phyloP scores from a whole-genome alignment of 78 protist species.

The Anaeramoeba flamelloides region DNA sequence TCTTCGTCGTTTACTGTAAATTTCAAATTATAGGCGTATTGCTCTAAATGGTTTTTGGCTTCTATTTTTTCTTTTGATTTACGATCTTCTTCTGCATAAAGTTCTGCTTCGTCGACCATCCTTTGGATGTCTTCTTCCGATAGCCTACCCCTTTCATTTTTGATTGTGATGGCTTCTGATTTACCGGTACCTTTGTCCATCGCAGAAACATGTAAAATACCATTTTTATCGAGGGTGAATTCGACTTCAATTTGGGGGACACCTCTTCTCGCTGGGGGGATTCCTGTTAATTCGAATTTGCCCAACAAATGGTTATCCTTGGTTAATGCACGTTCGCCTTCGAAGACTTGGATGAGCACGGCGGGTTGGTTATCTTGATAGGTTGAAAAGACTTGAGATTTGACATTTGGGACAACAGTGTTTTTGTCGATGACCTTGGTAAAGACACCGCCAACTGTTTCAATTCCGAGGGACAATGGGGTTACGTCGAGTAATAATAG shows the following conservation, averaged over 20 bases:
- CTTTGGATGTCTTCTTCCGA: not conserved
- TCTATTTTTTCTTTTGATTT: constrained; percentile 6
- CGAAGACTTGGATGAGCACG: not conserved
- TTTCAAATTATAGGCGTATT: not conserved
- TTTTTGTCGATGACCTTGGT: constrained; percentile 75
- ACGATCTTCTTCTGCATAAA: constrained; percentile 11
- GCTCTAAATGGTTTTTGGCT: constrained; percentile 7
- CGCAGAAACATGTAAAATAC: constrained; percentile 81
- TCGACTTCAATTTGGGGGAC: too few species aligned
- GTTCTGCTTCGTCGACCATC: constrained; percentile 18
- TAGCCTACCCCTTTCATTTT: not conserved
- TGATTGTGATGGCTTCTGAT: constrained; percentile 24
- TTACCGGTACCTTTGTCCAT: constrained; percentile 75
- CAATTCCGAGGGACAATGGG: constrained; percentile 91
- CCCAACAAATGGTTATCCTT: constrained; percentile 18
- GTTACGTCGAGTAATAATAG: constrained; percentile 81
- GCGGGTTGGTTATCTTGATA: not conserved
- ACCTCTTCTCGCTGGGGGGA: too few species aligned
- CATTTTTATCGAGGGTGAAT: constrained; percentile 73
- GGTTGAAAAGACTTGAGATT: constrained; percentile 33
- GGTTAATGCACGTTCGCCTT: constrained; percentile 15
- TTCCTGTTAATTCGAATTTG: not conserved
- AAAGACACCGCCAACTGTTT: constrained; percentile 90
- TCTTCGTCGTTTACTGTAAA: constrained; percentile 9
- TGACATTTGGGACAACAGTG: constrained; percentile 82